Base-by-base conservation (phyloP, 2,329 filamentous ascomycete genomes). In the Fusarium buharicum region DNA sequence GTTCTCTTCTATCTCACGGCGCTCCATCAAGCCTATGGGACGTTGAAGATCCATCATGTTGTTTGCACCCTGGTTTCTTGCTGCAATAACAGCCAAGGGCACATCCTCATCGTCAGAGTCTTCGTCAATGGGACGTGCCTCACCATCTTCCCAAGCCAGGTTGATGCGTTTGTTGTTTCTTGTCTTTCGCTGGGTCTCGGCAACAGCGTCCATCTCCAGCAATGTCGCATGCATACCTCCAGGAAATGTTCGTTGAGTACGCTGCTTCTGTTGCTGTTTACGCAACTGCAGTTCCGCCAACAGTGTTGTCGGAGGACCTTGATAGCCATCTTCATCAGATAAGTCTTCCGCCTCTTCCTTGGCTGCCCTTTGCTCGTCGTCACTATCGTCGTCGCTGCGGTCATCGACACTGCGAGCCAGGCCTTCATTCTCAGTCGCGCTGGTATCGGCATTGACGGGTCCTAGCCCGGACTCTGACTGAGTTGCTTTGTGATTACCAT, bases 201-300 rank as follows among this genome's bases (percentile, higher is more conserved):
- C 91, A 24, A 97, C 92, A 0, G 92, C 90, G 71, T 99, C 94
- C 66, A 98, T 84, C 73, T 99, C 88, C 1, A 99, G 82, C 4
- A 99, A 82, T 0, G 95, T 99, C 13, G 91, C 91, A 64, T 95
- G 92, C 83, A 96, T 89, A n/a, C 92, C 93, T 50, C 90, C 88
- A 17, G 90, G 89, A 66, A 81, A 82, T 18, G 88, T 83, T 18
- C 88, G 85, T 54, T 75, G 73, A 27, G 89, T 95, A 31, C 95
- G 88, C 60, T 88, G 82, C 75, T 92, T 93, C 70, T 96, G 89
- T 68, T 97, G 91, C 57, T 91, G 88, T 74, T 99, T 98, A 46
- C 95, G 90, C 63, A 96, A 79, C 73, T 97, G 92, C 8, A 99
- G 81, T 74, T 99, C 95, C 0, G 95, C 95, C 20, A 99, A 84